A percentile compares a stretch with the other conserved stretches of the same genome.
Conservation (phyloP, 176 grass and related monocot genomes). For the Aegilops tauschii region DNA sequence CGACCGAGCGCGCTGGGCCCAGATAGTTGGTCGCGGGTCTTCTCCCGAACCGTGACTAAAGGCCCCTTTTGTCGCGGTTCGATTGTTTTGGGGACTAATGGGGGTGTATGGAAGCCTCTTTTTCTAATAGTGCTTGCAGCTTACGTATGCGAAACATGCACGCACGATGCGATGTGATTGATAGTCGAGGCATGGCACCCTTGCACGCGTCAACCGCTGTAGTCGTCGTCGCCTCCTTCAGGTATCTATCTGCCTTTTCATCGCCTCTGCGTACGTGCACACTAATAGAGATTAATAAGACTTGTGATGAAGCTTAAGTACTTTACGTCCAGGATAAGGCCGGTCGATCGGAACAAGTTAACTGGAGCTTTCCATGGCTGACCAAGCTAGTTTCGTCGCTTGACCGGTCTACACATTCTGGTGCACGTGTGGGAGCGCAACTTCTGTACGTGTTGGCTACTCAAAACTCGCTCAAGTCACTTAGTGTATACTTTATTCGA, state of each 20-base stretch:
- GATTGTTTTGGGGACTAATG: too few relatives aligned
- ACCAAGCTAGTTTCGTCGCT: neutral
- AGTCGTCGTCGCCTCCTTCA: neutral
- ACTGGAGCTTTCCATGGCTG: too few relatives aligned
- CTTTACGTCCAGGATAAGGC: constrained; percentile 25
- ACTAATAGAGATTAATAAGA: neutral
- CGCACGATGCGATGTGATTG: neutral
- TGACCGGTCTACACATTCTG: neutral
- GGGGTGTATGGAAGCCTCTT: too few relatives aligned
- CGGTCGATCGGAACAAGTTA: too few relatives aligned
- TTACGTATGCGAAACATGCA: neutral
- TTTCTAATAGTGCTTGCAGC: too few relatives aligned
- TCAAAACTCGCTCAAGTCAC: neutral
- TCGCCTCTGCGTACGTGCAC: neutral
- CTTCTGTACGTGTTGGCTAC: neutral
- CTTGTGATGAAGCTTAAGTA: neutral
- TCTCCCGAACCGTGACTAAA: too few relatives aligned
- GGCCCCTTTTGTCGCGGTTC: too few relatives aligned
- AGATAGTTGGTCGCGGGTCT: too few relatives aligned
- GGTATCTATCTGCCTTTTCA: neutral
- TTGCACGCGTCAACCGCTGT: neutral
- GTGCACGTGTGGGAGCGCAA: neutral
- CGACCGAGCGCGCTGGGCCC: too few relatives aligned
- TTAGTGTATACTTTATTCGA: neutral
- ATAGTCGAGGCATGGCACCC: neutral